A percentile compares a stretch with the other conserved stretches of the same genome.
Evolutionary conservation across 805 yeast genomes (phyloP).

Genomic region (Metschnikowia lochheadii): DNA sequence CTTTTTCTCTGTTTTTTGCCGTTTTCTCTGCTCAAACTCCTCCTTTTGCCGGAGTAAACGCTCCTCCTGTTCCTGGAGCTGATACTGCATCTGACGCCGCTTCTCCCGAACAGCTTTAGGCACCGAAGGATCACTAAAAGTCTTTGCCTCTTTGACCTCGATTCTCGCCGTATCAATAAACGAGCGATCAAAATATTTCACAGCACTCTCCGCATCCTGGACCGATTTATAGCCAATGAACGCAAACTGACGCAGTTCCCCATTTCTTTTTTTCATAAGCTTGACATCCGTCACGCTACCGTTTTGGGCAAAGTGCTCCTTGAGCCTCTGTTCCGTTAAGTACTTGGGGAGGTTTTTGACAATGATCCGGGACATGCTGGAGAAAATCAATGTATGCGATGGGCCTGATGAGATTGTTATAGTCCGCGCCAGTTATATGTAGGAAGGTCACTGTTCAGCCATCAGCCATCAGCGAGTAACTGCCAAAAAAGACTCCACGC

Average conservation of each 20-base stretch:
- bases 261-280: conserved; percentile 72
- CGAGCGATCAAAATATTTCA: conserved; percentile 66
- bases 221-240: conserved; percentile 80
- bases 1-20: conserved; percentile 31
- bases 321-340: conserved; percentile 67
- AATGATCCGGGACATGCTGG: conserved; percentile 77
- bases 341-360: conserved; percentile 85
- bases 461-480: no score
- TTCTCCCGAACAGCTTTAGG: conserved; percentile 54
- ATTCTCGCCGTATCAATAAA: conserved; percentile 81
- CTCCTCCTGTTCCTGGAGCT: conserved; percentile 39
- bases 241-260: conserved; percentile 89
- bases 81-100: conserved; percentile 40
- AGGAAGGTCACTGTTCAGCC: no score
- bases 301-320: conserved; percentile 55
- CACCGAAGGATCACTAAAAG: conserved; percentile 78
- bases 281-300: conserved; percentile 86
- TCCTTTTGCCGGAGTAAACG: conserved; percentile 35
- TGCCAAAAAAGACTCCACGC: no score
- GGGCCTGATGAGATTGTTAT: conserved; percentile 1
- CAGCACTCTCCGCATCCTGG: conserved; percentile 76
- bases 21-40: conserved; percentile 35
- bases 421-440: no score
- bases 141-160: conserved; percentile 77
- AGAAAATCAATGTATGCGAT: conserved; percentile 1